phyloP scores from a whole-genome alignment of 768 basidiomycete species.

The Psilocybe sp. region DNA sequence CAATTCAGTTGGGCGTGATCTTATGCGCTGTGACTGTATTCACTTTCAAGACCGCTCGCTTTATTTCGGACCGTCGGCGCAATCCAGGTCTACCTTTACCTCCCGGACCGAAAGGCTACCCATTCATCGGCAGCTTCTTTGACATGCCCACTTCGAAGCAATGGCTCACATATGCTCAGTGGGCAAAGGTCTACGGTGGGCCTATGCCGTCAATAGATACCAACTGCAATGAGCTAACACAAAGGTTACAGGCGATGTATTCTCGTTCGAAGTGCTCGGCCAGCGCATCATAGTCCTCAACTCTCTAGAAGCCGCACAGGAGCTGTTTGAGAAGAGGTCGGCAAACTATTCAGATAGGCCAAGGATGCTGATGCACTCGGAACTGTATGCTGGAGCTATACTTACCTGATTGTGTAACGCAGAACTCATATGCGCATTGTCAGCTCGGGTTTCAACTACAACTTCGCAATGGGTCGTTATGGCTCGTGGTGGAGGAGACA shows the following conservation, averaged over 20 bases:
- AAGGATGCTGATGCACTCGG: conserved; percentile 44
- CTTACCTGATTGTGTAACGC: no score
- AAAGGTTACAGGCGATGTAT: conserved; percentile 42
- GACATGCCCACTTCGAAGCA: conserved; percentile 23
- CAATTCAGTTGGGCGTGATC: no score
- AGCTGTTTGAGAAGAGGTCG: no score
- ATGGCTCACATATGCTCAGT: conserved; percentile 28
- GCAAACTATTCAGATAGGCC: no score
- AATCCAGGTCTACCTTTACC: conserved; percentile 19
- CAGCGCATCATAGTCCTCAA: conserved; percentile 22
- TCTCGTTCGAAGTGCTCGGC: conserved; percentile 46
- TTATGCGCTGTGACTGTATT: no score
- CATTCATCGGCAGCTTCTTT: conserved; percentile 26
- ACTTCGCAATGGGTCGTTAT: conserved; percentile 45
- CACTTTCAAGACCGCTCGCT: no score
- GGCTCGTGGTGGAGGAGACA: conserved; percentile 40
- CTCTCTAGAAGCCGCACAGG: no score
- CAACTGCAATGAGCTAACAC: neutral
- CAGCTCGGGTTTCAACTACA: conserved; percentile 31
- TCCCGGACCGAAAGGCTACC: conserved; percentile 30
- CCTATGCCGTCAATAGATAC: no score
- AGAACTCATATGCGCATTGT: neutral
- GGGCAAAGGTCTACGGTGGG: conserved; percentile 29
- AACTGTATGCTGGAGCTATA: conserved; percentile 43
- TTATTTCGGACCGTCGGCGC: no score